phyloP scores from a whole-genome alignment of 1,284 basidiomycete genomes.

The Heterobasidion annosum region DNA sequence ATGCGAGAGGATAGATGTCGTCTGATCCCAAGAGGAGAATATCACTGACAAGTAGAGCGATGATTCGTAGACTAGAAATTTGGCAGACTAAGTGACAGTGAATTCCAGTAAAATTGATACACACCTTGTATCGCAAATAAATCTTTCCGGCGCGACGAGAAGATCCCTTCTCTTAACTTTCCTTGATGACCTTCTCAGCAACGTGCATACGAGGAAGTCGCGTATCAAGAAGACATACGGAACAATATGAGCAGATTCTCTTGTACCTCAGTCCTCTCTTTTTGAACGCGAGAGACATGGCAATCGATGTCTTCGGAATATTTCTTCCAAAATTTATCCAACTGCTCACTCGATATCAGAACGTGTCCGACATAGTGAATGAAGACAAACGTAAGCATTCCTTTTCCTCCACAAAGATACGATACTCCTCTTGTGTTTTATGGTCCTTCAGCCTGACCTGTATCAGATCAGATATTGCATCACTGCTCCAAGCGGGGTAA shows the following conservation, averaged over 20 bases:
- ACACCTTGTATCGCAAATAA: constrained; percentile 54
- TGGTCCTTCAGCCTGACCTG: constrained; percentile 1
- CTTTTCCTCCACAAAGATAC: constrained; percentile 1
- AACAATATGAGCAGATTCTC: constrained; percentile 61
- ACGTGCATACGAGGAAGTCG: not conserved
- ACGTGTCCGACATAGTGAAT: not conserved
- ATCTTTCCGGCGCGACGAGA: constrained; percentile 46
- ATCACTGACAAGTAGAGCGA: constrained; percentile 52
- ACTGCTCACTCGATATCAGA: constrained; percentile 32
- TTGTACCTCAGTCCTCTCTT: constrained; percentile 33
- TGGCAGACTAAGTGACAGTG: not conserved
- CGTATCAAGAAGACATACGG: constrained; percentile 30
- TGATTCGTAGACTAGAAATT: constrained; percentile 52
- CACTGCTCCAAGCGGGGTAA: not conserved
- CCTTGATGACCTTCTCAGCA: constrained; percentile 26
- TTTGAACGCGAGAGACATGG: constrained; percentile 18
- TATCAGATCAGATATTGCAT: not conserved
- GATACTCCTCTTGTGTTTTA: constrained; percentile 3
- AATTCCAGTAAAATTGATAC: no score
- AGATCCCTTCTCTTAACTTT: constrained; percentile 61
- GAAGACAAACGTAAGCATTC: not conserved
- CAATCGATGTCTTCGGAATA: constrained; percentile 25
- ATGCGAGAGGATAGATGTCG: constrained; percentile 46
- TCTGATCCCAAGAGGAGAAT: constrained; percentile 48
- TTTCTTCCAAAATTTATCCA: constrained; percentile 40